Base-by-base conservation (phyloP, 1,284 basidiomycete genomes). In the Stereum hirsutum region DNA sequence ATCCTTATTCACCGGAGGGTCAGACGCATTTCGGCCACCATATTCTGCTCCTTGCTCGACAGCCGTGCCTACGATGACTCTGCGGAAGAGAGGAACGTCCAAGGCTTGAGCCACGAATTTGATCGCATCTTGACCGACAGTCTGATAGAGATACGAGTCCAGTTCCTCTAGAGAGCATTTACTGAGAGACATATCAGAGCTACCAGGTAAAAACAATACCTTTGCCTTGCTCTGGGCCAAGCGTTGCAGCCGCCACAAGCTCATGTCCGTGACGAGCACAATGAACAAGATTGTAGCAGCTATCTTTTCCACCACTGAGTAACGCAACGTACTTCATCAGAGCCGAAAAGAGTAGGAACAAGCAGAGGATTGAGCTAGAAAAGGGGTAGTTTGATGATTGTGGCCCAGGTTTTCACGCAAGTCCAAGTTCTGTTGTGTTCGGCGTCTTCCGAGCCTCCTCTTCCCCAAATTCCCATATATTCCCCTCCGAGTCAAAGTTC, bases 141-240 rank as follows among this genome's bases (percentile, higher is more conserved):
- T 97, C 61, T 99, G 96, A 61, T 97, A 99, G 64, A 99, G 77
- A 68, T 95, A 99, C 35, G 95, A 98, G 64, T 99, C 95, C 54
- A 98, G 79, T 69, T 99, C 96, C 70, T 98, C 96, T 96, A 61
- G 27, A 33, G 36, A 33, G 19, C 42, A 37, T 32, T 17, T 32
- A n/a, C n/a, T 32, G n/a, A 32, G 31, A 32, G 19, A 14, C 4
- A 14, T n/a, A 32, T 4, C 5, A n/a, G 8, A 5, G 19, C 31
- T 32, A 5, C 4, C 14, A 32, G 4, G 19, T 17, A n/a, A 17
- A 14, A 10, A 5, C 4, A 4, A 32, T 10, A 93, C 93, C 92
- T 76, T 88, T 88, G 53, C 90, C 93, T 36, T 72, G 64, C 46
- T 74, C 78, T 12, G 95, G 95, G 11, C 86, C 76, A 20, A 99